These are phyloP conservation scores for Malus hybrid DNA, from an alignment of 331 rosid species.

Conservation along the genomic window DNA sequence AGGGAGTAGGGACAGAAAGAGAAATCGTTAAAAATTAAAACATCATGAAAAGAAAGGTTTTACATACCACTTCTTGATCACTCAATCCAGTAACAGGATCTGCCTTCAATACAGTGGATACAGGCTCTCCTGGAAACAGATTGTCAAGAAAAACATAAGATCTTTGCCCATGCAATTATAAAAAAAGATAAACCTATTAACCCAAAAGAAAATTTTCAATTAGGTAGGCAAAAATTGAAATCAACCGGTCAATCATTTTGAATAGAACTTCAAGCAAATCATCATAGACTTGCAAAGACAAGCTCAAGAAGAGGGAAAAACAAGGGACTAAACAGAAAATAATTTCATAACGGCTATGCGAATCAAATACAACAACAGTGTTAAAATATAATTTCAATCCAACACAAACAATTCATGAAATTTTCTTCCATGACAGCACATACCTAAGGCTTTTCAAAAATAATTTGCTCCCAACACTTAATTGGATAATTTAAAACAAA, in stretches of 20 bases:
- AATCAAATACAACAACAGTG: not conserved
- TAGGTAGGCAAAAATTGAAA: not conserved
- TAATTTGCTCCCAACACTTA: not conserved
- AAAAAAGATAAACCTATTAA: not conserved
- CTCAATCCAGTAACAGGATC: constrained; percentile 18
- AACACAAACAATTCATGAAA: not conserved
- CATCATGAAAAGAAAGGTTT: not conserved
- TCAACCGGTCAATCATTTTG: not conserved
- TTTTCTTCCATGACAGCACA: not conserved
- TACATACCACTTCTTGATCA: constrained; percentile 32
- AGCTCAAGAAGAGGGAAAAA: not conserved
- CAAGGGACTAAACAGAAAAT: not conserved
- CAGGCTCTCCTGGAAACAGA: constrained; percentile 29
- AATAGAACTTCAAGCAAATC: not conserved
- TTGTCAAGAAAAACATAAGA: constrained; percentile 12
- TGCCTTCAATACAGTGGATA: constrained; percentile 18
- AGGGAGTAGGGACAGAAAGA: not conserved
- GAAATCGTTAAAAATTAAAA: not conserved
- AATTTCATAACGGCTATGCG: not conserved
- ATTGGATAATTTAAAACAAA: not conserved
- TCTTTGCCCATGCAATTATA: not conserved
- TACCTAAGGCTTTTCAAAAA: not conserved
- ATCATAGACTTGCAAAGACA: not conserved
- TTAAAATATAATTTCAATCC: not conserved
- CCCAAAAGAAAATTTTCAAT: not conserved